phyloP scores from a whole-genome alignment of 352 stramenopile genomes.

The Pythium plurisporium region DNA sequence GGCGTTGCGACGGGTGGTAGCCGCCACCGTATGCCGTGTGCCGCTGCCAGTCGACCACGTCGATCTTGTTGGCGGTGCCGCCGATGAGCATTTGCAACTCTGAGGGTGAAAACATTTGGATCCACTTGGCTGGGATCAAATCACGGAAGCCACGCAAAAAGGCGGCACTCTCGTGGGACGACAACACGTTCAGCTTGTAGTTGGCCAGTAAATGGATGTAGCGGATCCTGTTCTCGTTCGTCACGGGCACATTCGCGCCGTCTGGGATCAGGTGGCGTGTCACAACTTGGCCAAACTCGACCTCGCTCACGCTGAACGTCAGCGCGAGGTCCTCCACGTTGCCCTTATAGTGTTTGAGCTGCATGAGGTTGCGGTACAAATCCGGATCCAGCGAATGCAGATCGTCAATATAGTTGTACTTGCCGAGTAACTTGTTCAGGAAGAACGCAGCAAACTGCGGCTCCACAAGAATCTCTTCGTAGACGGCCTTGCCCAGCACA shows the following conservation, averaged over 20 bases:
- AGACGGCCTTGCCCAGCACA: constrained; percentile 94
- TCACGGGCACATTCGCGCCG: constrained; percentile 87
- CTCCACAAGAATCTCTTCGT: constrained; percentile 95
- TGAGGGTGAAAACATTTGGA: constrained; percentile 81
- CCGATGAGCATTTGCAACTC: constrained; percentile 95
- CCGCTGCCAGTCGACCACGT: constrained; percentile 92
- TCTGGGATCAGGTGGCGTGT: constrained; percentile 77
- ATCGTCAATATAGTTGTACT: constrained; percentile 89
- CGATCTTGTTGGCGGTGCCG: constrained; percentile 89
- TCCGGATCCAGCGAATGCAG: constrained; percentile 91
- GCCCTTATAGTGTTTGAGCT: constrained; percentile 93
- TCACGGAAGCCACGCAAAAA: constrained; percentile 74
- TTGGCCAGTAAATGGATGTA: constrained; percentile 97
- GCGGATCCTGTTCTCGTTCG: constrained; percentile 91
- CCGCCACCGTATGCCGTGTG: constrained; percentile 93
- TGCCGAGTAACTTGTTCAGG: constrained; percentile 92
- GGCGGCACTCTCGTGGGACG: constrained; percentile 45
- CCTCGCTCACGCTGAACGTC: constrained; percentile 90
- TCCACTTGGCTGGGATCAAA: constrained; percentile 68
- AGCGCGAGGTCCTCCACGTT: constrained; percentile 91
- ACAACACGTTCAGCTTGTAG: constrained; percentile 94
- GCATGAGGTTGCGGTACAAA: constrained; percentile 95
- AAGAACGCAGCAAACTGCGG: constrained; percentile 97
- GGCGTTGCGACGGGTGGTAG: constrained; percentile 85
- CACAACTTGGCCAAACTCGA: constrained; percentile 64